Evolutionary conservation across 108 stramenopile genomes (phyloP).

Genomic region (Skeletonema marinoi): DNA sequence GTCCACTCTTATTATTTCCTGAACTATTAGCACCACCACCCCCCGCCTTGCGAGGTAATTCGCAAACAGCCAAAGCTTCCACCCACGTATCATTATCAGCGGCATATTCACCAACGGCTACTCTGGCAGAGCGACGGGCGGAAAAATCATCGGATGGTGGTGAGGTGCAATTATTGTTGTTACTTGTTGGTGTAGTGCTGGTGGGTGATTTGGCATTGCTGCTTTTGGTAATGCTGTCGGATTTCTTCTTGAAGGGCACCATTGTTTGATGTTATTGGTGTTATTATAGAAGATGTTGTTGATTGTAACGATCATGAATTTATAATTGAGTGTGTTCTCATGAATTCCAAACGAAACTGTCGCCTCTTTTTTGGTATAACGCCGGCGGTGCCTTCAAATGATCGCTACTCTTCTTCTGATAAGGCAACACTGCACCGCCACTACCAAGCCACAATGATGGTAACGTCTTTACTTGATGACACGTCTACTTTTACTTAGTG

Average conservation of each 20-base stretch:
- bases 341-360: no score
- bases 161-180: not conserved
- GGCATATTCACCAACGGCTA: conserved; percentile 32
- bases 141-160: conserved; percentile 35
- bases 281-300: not conserved
- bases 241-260: conserved; percentile 20
- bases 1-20: not conserved
- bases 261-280: not conserved
- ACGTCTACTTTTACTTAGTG: no score
- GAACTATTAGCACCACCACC: conserved; percentile 1
- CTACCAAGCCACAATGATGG: no score
- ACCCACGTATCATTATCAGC: conserved; percentile 83
- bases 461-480: no score
- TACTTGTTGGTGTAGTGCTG: not conserved
- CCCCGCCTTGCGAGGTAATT: conserved; percentile 22
- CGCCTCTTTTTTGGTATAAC: no score
- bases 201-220: not conserved
- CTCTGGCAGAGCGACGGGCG: conserved; percentile 63
- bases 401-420: no score
- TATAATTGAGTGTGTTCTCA: no score
- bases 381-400: no score
- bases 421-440: no score
- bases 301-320: no score
- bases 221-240: not conserved
- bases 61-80: conserved; percentile 72